Evolutionary conservation across 2,329 filamentous ascomycete species (phyloP), one percentile per base, ranked within the genome.

Genomic region (Cladosporium halotolerans): DNA sequence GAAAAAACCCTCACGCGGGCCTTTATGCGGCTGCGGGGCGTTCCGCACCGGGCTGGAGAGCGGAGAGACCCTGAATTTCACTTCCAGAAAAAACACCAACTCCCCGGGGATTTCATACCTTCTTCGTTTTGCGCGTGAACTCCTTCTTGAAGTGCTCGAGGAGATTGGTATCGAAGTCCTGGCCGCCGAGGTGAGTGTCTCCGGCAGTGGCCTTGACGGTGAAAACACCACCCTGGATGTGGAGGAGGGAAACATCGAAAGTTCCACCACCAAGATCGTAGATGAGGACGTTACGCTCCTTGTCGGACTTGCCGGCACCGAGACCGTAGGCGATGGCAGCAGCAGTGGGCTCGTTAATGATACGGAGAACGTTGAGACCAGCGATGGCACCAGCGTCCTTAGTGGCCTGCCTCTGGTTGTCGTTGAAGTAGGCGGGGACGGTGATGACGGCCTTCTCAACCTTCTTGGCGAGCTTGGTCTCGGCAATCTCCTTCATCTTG

Each of bases 401-500:
- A 79, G 93, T 99, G 63, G 93, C 89, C 79, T 97, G 93, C 79
- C 93, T 88, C 82, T 99, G 93, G 82, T 95, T 96, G 85, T 99
- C 93, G 83, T 97, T 97, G 89, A 99, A 99, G 84, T 99, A 99
- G 72, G 93, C 93, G 55, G 93, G 93, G 55, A 97, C 93, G 59
- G 93, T 99, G 76, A 99, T 91, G 73, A 99, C 93, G 62, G 93
- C 93, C 85, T 97, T 97, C 79, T 93, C 85, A 69, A 97, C 91
- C 81, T 93, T 95, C 86, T 95, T 96, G 76, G 90, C 93, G 68
- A 99, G 85, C 84, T 99, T 97, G 76, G 81, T 82, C 82, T 99
- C 93, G 69, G 93, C 93, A 73, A 96, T 90, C 79, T 99, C 93
- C 83, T 96, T 95, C 92, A 97, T 96, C 92, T 99, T 99, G 78